Base-by-base conservation (phyloP, 2,329 filamentous ascomycete genomes). In the Balansia obtecta region DNA sequence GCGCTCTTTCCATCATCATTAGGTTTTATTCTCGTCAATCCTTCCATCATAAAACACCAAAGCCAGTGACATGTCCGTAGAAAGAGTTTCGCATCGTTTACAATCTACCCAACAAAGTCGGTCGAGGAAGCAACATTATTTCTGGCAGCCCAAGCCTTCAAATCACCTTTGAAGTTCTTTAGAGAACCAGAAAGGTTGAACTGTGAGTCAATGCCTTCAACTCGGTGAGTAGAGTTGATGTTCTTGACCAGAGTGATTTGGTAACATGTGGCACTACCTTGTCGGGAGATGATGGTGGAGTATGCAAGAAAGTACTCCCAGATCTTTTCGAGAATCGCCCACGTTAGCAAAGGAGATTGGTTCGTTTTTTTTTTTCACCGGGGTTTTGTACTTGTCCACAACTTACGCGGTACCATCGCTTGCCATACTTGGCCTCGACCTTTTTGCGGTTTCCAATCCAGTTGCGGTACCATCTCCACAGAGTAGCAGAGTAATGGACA, bases 401-500 rank as follows among this genome's bases (percentile, higher is more conserved):
- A 56, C 85, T 74, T 77, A 90, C 86, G 68, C 91, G 83, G 80
- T 87, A 98, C 93, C 93, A 98, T 64, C 87, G 79, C 65, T 85
- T 83, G 63, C 93, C 93, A 65, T 97, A 97, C 78, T 96, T 97
- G 64, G 86, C 88, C 69, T 86, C 80, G 54, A 96, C 86, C 75
- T 95, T 94, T 52, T 95, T 88, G 59, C 79, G 76, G 78, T 97
- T 97, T 70, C 76, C 88, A 68, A 96, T 79, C 93, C 93, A 97
- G 79, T 97, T 97, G 58, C 93, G 80, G 76, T 97, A 97, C 93
- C 93, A 97, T 65, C 87, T 81, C 93, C 93, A 97, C 55, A 98
- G 74, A 30, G 93, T 97, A 48, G 89, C 89, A 47, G 88, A 95
- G 74, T 96, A 97, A 75, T 97, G 93, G 42, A 97, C 88, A 63